Percentiles rank a stretch among this genome's conserved stretches.
phyloP scores from a whole-genome alignment of 805 yeast genomes.

The Ogataea neopini region DNA sequence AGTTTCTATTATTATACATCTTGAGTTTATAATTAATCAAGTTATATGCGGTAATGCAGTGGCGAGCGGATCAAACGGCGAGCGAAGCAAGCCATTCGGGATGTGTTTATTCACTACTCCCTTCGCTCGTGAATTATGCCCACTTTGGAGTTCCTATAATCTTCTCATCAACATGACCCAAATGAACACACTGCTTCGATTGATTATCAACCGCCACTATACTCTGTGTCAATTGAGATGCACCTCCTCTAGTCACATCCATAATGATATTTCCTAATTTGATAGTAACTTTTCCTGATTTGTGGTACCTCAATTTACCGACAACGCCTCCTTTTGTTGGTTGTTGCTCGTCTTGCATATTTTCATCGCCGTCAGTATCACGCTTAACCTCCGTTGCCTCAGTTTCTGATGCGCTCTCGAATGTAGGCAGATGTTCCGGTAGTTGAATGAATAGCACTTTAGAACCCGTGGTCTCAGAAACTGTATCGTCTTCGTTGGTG shows the following conservation, averaged over 20 bases:
- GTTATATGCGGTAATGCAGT: not conserved
- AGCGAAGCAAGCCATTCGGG: too few species aligned
- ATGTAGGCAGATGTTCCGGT: conserved; percentile 32
- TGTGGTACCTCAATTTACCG: conserved; percentile 75
- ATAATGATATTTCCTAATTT: conserved; percentile 67
- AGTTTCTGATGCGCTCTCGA: conserved; percentile 10
- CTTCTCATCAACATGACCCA: conserved; percentile 60
- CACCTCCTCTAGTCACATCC: conserved; percentile 73
- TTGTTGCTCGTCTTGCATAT: not conserved
- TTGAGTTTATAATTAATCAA: conserved; percentile 1
- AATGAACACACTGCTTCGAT: conserved; percentile 42
- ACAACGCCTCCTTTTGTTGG: conserved; percentile 49
- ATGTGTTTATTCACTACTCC: too few species aligned
- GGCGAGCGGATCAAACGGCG: too few species aligned
- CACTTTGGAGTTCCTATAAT: conserved; percentile 59
- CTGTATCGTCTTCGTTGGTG: conserved; percentile 5
- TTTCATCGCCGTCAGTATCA: conserved; percentile 8
- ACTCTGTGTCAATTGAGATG: conserved; percentile 71
- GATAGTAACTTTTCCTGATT: conserved; percentile 80
- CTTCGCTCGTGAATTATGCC: too few species aligned
- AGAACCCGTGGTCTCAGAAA: conserved; percentile 1
- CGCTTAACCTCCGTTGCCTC: conserved; percentile 7
- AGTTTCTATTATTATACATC: not conserved
- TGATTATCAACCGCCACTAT: conserved; percentile 47
- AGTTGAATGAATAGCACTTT: conserved; percentile 31